Evolutionary conservation across 306 rosid genomes (phyloP), one percentile per base, ranked within the genome.

Genomic region (Phaseolus lunatus): DNA sequence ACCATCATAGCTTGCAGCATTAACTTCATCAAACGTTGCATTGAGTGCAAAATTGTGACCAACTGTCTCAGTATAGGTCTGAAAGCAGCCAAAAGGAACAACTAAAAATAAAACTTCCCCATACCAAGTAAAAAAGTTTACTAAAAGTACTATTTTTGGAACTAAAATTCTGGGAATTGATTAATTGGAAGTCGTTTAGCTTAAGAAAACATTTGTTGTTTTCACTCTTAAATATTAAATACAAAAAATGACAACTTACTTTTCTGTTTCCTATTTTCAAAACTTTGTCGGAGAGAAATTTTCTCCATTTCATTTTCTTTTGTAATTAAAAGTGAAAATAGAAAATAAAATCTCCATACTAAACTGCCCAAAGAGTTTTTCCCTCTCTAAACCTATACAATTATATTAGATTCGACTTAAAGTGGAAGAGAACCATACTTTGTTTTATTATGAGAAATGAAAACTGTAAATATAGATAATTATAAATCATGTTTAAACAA

Each of bases 21-120:
- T 86, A 68, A 89, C 67, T 43, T 90, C 98, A 81, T 92, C 91
- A 78, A 89, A 92, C 2, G 91, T 89, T 15, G 98, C 96, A 81
- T 92, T 95, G 75, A 95, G 88, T 8, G 79, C 26, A 74, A 92
- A 95, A 84, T 92, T 92, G 87, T 92, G 98, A 70, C 98, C 97
- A 5, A 88, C 85, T 0, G 86, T 77, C 87, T 92, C 98, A 3
- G 84, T 80, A 61, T 81, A 86, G 24, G 86, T 89, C 98, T 89
- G 86, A 80, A 78, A 77, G 43, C 76, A 80, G 16, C 56, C 70
- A 47, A 77, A 22, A 62, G 8, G 20, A 7, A 66, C 45, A 13
- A 56, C 66, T 43, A 77, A 76, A 61, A 11, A 63, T 15, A 56
- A 18, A 65, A 11, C 27, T 22, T 18, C 3, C 72, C 20, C 78